A percentile compares a stretch with the other conserved stretches of the same genome.
These are phyloP conservation scores for Blastobotrys elegans DNA, from an alignment of 1,139 yeast species.

Conservation along the genomic window DNA sequence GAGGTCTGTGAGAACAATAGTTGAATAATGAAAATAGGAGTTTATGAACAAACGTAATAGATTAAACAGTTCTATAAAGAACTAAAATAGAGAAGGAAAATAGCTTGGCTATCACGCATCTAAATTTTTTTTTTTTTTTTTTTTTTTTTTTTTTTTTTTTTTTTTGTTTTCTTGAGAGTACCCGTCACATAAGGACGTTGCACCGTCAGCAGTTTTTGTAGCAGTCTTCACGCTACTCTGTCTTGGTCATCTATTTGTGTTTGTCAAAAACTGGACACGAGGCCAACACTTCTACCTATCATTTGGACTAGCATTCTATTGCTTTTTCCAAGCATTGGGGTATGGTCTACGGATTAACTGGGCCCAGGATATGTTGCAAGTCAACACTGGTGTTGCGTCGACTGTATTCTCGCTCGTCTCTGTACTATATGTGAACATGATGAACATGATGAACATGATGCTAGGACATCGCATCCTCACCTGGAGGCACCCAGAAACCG, in stretches of 20 bases:
- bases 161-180: too few species aligned
- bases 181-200: constrained; percentile 51
- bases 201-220: constrained; percentile 56
- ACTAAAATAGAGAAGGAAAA: too few species aligned
- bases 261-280: constrained; percentile 46
- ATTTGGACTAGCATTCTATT: constrained; percentile 51
- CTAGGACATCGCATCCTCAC: constrained; percentile 75
- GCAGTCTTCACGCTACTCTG: constrained; percentile 50
- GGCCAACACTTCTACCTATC: constrained; percentile 64
- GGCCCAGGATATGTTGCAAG: constrained; percentile 45
- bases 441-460: constrained; percentile 56
- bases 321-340: constrained; percentile 52
- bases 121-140: too few species aligned
- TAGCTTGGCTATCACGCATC: too few species aligned
- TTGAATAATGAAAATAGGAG: too few species aligned
- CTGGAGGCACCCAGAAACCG: constrained; percentile 79
- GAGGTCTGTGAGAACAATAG: too few species aligned
- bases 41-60: too few species aligned
- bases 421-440: constrained; percentile 40
- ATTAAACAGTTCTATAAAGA: too few species aligned
- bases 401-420: constrained; percentile 52
- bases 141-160: too few species aligned
- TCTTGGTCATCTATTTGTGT: constrained; percentile 47
- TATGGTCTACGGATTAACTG: constrained; percentile 57
- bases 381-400: constrained; percentile 54